Base-by-base conservation (phyloP, 2,329 filamentous ascomycete genomes). In the Fusarium verrucosum region DNA sequence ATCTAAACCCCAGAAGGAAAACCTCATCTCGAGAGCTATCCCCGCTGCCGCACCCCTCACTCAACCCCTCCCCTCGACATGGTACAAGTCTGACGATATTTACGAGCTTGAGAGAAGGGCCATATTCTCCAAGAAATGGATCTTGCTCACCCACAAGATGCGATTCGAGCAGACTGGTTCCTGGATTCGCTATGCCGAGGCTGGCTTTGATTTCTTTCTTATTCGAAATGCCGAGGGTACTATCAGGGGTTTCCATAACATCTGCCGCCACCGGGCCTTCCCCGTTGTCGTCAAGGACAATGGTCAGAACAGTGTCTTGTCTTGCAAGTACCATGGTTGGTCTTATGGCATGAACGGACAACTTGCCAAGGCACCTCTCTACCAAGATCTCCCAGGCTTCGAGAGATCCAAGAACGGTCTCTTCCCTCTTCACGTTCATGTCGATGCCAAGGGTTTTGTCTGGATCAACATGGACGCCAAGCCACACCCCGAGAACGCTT, bases 241-340 rank as follows among this genome's bases (percentile, higher is more conserved):
- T 2, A 81, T 87, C 70, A 81, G 83, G 44, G 85, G 80, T 16
- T 87, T 88, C 70, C 86, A 88, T 75, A 88, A 89, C 68, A 79
- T 88, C 20, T 89, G 86, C 74, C 77, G 86, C 2, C 86, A 88
- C 68, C 78, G 86, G 16, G 86, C 86, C 7, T 88, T 83, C 65
- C 83, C 85, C 0, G 80, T 88, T 3, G 83, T 86, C 3, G 79
- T 77, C 2, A 79, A 81, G 44, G 78, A 82, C 3, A 75, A 78
- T 5, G 86, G 86, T 2, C 79, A 78, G 25, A 79, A 80, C 30
- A 80, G 75, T 41, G 80, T 88, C 10, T 77, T 89, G 33, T 79
- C 82, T 0, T 89, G 86, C 78, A 83, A 83, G 59, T 89, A 88
- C 66, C 86, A 88, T 68, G 85, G 69, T 20, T 89, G 86, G 86